These are phyloP conservation scores for Talaromyces sp. DNA, from an alignment of 2,329 filamentous ascomycete genomes.

Conservation along the genomic window DNA sequence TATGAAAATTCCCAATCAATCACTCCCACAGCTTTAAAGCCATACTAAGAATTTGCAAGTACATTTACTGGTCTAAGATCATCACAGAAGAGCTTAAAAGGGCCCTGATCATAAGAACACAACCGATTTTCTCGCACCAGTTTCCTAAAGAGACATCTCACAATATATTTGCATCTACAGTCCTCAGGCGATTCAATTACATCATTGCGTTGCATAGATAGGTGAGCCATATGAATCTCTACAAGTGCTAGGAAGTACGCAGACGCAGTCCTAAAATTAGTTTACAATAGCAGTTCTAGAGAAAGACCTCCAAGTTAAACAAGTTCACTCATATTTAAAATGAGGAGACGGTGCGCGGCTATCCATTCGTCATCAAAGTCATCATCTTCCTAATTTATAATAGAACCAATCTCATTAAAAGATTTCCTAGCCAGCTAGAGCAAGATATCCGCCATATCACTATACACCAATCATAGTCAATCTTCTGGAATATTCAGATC, in stretches of 20 bases:
- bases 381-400: slow-evolving; percentile 24
- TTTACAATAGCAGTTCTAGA: slow-evolving; percentile 16
- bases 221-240: slow-evolving; percentile 40
- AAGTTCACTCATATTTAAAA: slow-evolving; percentile 41
- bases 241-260: slow-evolving; percentile 38
- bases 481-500: slow-evolving; percentile 31
- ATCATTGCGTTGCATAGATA: slow-evolving; percentile 38
- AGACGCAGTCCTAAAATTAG: slow-evolving; percentile 28
- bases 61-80: slow-evolving; percentile 26
- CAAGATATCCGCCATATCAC: slow-evolving; percentile 39
- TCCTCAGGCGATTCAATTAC: slow-evolving; percentile 25
- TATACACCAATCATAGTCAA: slow-evolving; percentile 33
- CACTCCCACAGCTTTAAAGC: slow-evolving; percentile 17
- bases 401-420: slow-evolving; percentile 39
- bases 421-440: slow-evolving; percentile 34
- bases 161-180: slow-evolving; percentile 21
- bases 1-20: slow-evolving; percentile 31
- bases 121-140: slow-evolving; percentile 16
- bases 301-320: slow-evolving; percentile 23
- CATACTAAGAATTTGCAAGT: slow-evolving; percentile 19
- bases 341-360: slow-evolving; percentile 36
- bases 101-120: slow-evolving; percentile 21
- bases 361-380: slow-evolving; percentile 17
- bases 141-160: slow-evolving; percentile 20
- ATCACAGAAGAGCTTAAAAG: slow-evolving; percentile 25